Conservation (phyloP, 306 rosid genomes). For the Pyrus pyrifolia region DNA sequence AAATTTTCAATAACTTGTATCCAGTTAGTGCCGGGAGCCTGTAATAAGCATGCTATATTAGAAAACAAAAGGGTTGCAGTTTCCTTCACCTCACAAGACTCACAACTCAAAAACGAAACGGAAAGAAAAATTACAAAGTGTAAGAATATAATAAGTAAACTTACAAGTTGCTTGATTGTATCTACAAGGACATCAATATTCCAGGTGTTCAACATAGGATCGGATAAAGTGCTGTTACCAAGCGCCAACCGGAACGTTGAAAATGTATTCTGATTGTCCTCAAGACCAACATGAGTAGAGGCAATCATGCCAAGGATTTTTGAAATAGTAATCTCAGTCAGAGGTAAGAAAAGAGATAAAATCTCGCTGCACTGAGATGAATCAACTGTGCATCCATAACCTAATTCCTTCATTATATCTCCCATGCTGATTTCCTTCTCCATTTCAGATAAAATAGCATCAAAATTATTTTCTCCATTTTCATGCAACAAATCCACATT, state of each 20-base stretch:
- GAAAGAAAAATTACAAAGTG: neutral
- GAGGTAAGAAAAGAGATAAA: constrained; percentile 81
- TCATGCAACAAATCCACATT: constrained; percentile 59
- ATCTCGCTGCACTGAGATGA: constrained; percentile 79
- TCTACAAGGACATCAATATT: constrained; percentile 87
- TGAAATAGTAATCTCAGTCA: constrained; percentile 63
- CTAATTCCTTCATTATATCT: constrained; percentile 91
- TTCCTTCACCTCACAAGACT: neutral
- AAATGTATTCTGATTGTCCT: constrained; percentile 68
- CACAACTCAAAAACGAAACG: neutral
- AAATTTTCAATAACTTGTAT: constrained; percentile 65
- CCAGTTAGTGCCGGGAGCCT: constrained; percentile 92
- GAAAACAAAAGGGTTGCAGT: neutral
- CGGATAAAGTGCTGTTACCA: constrained; percentile 55
- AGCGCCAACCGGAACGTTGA: constrained; percentile 64
- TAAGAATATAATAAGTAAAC: constrained; percentile 17
- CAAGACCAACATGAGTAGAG: constrained; percentile 67
- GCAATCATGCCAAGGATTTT: constrained; percentile 85
- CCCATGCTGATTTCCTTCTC: constrained; percentile 96
- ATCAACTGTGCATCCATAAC: constrained; percentile 92
- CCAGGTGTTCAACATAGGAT: constrained; percentile 72
- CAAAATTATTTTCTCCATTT: constrained; percentile 69
- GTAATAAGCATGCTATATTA: constrained; percentile 26
- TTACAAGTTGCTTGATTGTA: constrained; percentile 72
- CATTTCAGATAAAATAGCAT: constrained; percentile 91